phyloP scores from a whole-genome alignment of 2,329 filamentous ascomycete species.

The Paecilomyces sp. region DNA sequence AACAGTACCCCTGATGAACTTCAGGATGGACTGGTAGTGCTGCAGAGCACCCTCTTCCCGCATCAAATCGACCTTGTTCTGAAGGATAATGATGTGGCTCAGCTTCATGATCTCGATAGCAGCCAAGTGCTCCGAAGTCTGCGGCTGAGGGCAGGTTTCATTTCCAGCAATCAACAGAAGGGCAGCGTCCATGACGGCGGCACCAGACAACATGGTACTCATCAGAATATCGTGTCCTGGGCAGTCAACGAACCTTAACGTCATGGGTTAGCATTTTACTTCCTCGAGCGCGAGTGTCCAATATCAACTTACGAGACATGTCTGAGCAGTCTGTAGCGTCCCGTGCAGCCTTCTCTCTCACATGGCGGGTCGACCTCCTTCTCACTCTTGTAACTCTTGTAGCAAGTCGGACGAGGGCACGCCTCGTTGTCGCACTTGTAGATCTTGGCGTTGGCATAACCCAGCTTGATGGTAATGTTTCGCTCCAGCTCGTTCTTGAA shows the following conservation, averaged over 20 bases:
- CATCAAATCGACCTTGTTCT: constrained; percentile 99
- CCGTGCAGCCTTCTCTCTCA: constrained; percentile 83
- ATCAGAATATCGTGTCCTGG: constrained; percentile 99
- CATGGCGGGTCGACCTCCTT: constrained; percentile 97
- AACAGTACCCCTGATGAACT: constrained; percentile 96
- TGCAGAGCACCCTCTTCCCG: constrained; percentile 86
- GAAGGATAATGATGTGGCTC: constrained; percentile 97
- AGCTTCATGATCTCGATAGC: constrained; percentile 99
- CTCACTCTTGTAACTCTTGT: constrained; percentile 95
- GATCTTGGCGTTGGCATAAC: constrained; percentile 98
- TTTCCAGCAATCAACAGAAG: constrained; percentile 95
- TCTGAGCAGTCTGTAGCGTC: constrained; percentile 79
- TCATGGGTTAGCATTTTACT: constrained; percentile 15
- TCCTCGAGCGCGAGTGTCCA: constrained; percentile 14
- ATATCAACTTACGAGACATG: constrained; percentile 72
- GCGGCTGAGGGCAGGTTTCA: constrained; percentile 95
- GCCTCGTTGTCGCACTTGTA: constrained; percentile 94
- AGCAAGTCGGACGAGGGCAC: constrained; percentile 92
- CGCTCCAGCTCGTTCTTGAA: constrained; percentile 99
- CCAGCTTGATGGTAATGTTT: constrained; percentile 99
- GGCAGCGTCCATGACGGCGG: constrained; percentile 98
- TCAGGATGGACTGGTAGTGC: constrained; percentile 94
- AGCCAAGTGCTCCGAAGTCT: constrained; percentile 97
- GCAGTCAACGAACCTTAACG: constrained; percentile 83
- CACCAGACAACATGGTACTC: constrained; percentile 99